A percentile compares a stretch with the other conserved stretches of the same genome.
Conservation (phyloP, 1,284 basidiomycete species). For the Rhodotorula sp. region DNA sequence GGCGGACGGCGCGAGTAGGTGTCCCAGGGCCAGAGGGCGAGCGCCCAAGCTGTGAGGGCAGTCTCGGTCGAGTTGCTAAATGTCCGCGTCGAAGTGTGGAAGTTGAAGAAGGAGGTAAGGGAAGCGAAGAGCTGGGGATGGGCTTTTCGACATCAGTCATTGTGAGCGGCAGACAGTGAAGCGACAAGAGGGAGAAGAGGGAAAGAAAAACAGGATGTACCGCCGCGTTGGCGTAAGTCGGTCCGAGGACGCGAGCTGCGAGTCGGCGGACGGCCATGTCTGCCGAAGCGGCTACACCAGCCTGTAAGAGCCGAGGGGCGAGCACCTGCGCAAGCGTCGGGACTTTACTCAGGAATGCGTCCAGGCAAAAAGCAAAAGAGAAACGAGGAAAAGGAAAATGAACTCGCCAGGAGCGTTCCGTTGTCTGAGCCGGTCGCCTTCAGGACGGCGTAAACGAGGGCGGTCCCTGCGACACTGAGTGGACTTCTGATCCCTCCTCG, state of each 20-base stretch:
- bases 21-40: slow-evolving; percentile 66
- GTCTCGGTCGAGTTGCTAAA: slow-evolving; percentile 94
- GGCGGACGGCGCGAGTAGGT: not conserved
- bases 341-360: too few relatives aligned
- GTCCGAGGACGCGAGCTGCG: slow-evolving; percentile 62
- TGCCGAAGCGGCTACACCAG: slow-evolving; percentile 72
- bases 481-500: slow-evolving; percentile 49
- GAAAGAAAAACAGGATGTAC: slow-evolving; percentile 55
- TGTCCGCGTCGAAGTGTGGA: slow-evolving; percentile 78
- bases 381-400: slow-evolving; percentile 1
- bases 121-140: slow-evolving; percentile 70
- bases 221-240: slow-evolving; percentile 60
- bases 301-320: slow-evolving; percentile 76
- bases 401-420: slow-evolving; percentile 45
- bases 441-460: slow-evolving; percentile 72
- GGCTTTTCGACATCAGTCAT: not conserved
- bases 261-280: slow-evolving; percentile 72
- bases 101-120: slow-evolving; percentile 81
- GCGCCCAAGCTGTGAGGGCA: slow-evolving; percentile 73
- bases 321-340: slow-evolving; percentile 46
- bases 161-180: not conserved
- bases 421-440: slow-evolving; percentile 60
- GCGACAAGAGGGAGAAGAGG: not conserved
- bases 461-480: slow-evolving; percentile 59
- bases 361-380: not conserved